Conservation (phyloP, 192 early-diverging fungal genomes). For the Coemansia sp. region DNA sequence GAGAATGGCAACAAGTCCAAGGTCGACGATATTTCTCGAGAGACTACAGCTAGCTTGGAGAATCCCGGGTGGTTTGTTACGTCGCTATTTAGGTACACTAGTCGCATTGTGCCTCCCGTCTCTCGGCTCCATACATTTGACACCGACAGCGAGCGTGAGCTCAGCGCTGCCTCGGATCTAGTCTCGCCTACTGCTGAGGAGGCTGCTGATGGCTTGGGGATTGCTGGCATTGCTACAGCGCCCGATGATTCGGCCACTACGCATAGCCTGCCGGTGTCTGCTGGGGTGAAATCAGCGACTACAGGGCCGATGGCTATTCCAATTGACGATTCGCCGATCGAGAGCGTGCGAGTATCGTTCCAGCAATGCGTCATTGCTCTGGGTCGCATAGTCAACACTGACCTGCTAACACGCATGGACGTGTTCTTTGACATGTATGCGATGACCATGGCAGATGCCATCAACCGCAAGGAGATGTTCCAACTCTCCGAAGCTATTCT, state of each 20-base stretch:
- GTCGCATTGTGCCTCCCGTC: slow-evolving; percentile 27
- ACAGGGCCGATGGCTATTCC: neutral
- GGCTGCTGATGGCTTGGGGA: neutral
- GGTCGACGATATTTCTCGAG: slow-evolving; percentile 30
- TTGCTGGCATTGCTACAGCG: neutral
- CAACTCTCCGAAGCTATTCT: slow-evolving; percentile 81
- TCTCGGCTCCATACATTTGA: slow-evolving; percentile 20
- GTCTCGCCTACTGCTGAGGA: slow-evolving; percentile 5
- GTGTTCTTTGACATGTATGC: slow-evolving; percentile 86
- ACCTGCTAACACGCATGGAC: slow-evolving; percentile 73
- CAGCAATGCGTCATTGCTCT: slow-evolving; percentile 79
- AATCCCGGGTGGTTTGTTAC: slow-evolving; percentile 54
- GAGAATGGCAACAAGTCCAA: slow-evolving; percentile 8
- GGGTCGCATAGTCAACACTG: slow-evolving; percentile 70
- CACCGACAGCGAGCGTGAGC: slow-evolving; percentile 11
- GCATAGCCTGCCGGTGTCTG: neutral
- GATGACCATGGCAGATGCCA: slow-evolving; percentile 58
- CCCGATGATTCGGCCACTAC: neutral
- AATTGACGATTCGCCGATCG: slow-evolving; percentile 8
- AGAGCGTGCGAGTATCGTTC: slow-evolving; percentile 59
- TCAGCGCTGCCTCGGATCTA: neutral
- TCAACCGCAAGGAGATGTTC: slow-evolving; percentile 78
- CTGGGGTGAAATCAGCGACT: neutral
- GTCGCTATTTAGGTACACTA: slow-evolving; percentile 45
- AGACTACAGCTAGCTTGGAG: slow-evolving; percentile 31